These are phyloP conservation scores for Crassisporium funariophilum DNA, from an alignment of 768 basidiomycete genomes.

Conservation along the genomic window DNA sequence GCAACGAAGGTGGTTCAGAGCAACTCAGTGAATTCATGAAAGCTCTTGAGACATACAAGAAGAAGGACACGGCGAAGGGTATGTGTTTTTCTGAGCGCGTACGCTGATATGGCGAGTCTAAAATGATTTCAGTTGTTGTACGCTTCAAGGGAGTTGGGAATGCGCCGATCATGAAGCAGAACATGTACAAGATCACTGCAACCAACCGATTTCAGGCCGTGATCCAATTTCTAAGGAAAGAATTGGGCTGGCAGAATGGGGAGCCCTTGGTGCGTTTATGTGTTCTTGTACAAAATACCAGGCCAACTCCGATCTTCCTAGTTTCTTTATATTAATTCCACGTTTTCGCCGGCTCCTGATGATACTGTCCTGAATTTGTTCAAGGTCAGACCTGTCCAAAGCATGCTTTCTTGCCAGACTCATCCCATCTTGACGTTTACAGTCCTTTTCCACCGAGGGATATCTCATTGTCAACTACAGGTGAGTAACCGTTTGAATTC, in stretches of 20 bases:
- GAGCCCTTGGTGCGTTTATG: slow-evolving; percentile 73
- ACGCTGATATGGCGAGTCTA: neutral
- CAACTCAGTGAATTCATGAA: slow-evolving; percentile 63
- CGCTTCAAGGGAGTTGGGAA: slow-evolving; percentile 98
- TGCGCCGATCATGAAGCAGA: slow-evolving; percentile 98
- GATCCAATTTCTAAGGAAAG: slow-evolving; percentile 88
- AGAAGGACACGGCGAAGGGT: slow-evolving; percentile 85
- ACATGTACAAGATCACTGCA: slow-evolving; percentile 96
- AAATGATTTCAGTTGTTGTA: slow-evolving; percentile 73
- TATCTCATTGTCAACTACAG: slow-evolving; percentile 93
- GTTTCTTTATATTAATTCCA: slow-evolving; percentile 68
- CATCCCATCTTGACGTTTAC: slow-evolving; percentile 6
- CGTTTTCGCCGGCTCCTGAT: slow-evolving; percentile 83
- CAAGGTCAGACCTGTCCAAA: slow-evolving; percentile 46
- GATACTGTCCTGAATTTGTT: slow-evolving; percentile 79
- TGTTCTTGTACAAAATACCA: slow-evolving; percentile 14
- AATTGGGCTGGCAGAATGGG: slow-evolving; percentile 82
- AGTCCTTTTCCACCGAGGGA: slow-evolving; percentile 88
- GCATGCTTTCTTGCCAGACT: neutral
- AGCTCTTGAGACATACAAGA: slow-evolving; percentile 85
- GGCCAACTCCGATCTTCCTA: slow-evolving; percentile 39
- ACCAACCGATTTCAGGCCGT: slow-evolving; percentile 94
- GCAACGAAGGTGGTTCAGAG: slow-evolving; percentile 31
- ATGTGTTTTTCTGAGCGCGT: neutral
- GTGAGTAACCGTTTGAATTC: slow-evolving; percentile 37